A percentile compares a stretch with the other conserved stretches of the same genome.
phyloP scores from a whole-genome alignment of 441 rosid genomes.

The Corymbia calophylla region DNA sequence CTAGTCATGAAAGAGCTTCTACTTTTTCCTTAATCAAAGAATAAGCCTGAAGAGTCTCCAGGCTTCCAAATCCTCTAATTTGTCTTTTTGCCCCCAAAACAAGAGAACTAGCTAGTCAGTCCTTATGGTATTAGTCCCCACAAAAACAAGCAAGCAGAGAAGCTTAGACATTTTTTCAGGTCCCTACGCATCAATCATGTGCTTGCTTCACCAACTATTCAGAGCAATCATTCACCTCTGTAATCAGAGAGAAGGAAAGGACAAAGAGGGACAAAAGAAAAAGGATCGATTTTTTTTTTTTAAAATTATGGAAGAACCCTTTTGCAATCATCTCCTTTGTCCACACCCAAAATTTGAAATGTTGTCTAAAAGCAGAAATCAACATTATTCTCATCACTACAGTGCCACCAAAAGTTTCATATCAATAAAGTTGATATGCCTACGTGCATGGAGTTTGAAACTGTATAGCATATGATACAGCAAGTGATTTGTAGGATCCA shows the following conservation, averaged over 20 bases:
- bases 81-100: neutral
- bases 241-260: neutral
- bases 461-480: neutral
- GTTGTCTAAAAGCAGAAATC: neutral
- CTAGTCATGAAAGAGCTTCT: neutral
- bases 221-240: neutral
- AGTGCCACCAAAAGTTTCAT: neutral
- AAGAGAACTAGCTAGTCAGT: neutral
- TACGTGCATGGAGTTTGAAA: slow-evolving; percentile 17
- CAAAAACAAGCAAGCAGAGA: neutral
- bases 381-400: neutral
- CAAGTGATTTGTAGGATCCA: neutral
- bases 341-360: neutral
- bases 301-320: neutral
- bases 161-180: neutral
- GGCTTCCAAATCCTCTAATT: neutral
- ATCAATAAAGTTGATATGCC: neutral
- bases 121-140: neutral
- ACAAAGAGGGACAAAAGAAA: neutral
- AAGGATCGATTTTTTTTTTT: neutral
- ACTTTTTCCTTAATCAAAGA: neutral
- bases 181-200: neutral
- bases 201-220: neutral
- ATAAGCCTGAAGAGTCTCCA: neutral
- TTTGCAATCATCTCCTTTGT: neutral